A percentile compares a stretch with the other conserved stretches of the same genome.
These are phyloP conservation scores for Nakazawaea peltata DNA, from an alignment of 805 yeast species.

Conservation along the genomic window DNA sequence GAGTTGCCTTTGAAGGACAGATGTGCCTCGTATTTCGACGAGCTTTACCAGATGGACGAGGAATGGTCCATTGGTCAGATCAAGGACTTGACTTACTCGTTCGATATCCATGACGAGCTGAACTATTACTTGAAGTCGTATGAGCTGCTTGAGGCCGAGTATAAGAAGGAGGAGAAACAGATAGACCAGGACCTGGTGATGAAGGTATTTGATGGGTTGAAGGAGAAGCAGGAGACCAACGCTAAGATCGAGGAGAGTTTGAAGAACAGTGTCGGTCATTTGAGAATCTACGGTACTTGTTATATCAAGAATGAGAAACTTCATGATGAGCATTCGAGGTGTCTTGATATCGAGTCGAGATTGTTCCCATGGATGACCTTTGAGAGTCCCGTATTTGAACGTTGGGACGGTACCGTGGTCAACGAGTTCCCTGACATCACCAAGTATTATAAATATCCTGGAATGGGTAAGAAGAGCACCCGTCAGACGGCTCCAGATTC, in stretches of 20 bases:
- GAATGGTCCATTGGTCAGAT: constrained; percentile 8
- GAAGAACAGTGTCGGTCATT: constrained; percentile 32
- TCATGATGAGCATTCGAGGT: constrained; percentile 9
- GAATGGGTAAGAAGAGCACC: constrained; percentile 3
- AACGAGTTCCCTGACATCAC: constrained; percentile 23
- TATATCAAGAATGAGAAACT: constrained; percentile 17
- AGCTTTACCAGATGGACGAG: constrained; percentile 8
- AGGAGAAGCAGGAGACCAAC: constrained; percentile 2
- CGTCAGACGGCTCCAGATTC: constrained; percentile 1
- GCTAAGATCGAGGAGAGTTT: constrained; percentile 13
- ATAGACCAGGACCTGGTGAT: constrained; percentile 7
- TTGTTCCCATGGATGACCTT: constrained; percentile 34
- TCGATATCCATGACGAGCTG: constrained; percentile 10
- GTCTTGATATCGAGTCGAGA: constrained; percentile 27
- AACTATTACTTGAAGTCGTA: constrained; percentile 5
- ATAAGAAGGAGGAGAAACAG: constrained; percentile 7
- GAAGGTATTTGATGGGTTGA: constrained; percentile 7
- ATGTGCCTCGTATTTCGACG: constrained; percentile 9
- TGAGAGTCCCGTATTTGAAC: constrained; percentile 28
- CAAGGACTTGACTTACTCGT: constrained; percentile 4
- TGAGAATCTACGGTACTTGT: constrained; percentile 38
- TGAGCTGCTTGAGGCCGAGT: constrained; percentile 4
- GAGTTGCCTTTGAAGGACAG: constrained; percentile 4
- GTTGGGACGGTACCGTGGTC: constrained; percentile 27
- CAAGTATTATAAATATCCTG: constrained; percentile 12